phyloP scores from a whole-genome alignment of 2,329 filamentous ascomycete genomes.

The Aspergillus phoenicis region DNA sequence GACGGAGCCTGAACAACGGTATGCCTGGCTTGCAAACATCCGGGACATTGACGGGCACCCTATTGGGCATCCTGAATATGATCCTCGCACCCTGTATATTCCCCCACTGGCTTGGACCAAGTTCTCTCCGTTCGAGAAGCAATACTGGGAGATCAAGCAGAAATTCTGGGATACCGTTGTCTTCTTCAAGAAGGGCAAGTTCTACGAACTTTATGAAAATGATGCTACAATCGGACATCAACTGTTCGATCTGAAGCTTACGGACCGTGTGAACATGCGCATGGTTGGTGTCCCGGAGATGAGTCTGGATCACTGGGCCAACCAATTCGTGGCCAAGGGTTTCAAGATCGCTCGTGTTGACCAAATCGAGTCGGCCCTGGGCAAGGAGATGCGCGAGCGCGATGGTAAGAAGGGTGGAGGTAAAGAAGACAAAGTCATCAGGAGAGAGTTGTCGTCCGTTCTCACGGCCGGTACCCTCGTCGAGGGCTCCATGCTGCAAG shows the following conservation, averaged over 20 bases:
- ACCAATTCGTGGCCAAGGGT: slow-evolving; percentile 96
- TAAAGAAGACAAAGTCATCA: slow-evolving; percentile 91
- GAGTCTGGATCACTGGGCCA: slow-evolving; percentile 94
- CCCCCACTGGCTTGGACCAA: slow-evolving; percentile 76
- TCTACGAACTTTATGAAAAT: slow-evolving; percentile 97
- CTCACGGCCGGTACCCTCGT: slow-evolving; percentile 91
- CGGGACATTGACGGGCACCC: slow-evolving; percentile 81
- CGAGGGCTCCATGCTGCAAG: slow-evolving; percentile 93
- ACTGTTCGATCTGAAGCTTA: slow-evolving; percentile 95
- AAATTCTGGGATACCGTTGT: slow-evolving; percentile 97
- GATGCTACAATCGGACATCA: slow-evolving; percentile 96
- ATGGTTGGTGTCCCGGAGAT: slow-evolving; percentile 98
- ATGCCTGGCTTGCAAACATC: slow-evolving; percentile 86
- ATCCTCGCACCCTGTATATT: slow-evolving; percentile 87
- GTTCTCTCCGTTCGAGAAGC: slow-evolving; percentile 94
- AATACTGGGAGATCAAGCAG: slow-evolving; percentile 99
- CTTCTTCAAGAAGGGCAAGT: slow-evolving; percentile 99
- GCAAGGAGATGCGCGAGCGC: slow-evolving; percentile 98
- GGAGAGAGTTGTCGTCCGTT: slow-evolving; percentile 84
- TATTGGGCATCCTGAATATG: slow-evolving; percentile 80
- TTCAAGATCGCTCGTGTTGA: slow-evolving; percentile 97
- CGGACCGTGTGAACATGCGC: slow-evolving; percentile 97
- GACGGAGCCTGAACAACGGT: slow-evolving; percentile 81
- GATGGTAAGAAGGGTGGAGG: slow-evolving; percentile 55
- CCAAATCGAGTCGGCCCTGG: slow-evolving; percentile 92